Evolutionary conservation across 176 grass and related monocot genomes (phyloP), one percentile per base, ranked within the genome.

Genomic region (Secale cereale): DNA sequence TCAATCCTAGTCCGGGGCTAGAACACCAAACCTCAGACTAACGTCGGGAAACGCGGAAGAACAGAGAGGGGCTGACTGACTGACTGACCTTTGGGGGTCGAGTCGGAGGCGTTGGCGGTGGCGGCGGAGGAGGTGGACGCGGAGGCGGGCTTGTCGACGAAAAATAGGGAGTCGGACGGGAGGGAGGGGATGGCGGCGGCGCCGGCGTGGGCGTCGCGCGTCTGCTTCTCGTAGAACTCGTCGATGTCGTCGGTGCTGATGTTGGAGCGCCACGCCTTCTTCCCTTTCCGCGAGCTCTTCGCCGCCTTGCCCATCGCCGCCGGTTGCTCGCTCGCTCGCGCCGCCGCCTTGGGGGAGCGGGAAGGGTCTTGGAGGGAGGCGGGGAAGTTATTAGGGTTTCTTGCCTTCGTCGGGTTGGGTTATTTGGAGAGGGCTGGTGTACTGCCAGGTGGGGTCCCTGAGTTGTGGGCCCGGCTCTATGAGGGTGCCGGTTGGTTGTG

Each of bases 201-300:
- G 69, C 94, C 94, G 19, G 83, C 86, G 80, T 90, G 90, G 11
- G 86, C 64, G 15, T 97, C 90, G 35, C 83, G 91, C 20, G 87
- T 98, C 86, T 88, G 81, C 85, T 95, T 93, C 89, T 98, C 89
- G 83, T 86, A 90, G 82, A 93, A 98, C 4, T 93, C 92, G 7
- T 95, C 89, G 82, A 95, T 91, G 87, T 98, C 92, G 50, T 92
- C 89, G 6, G 95, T 94, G 69, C 79, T 30, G 89, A 99, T 99
- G 88, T 99, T 98, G 56, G 93, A 63, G 20, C 97, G 89, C 97
- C 97, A 98, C 19, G 93, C 97, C 91, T 98, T 98, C 91, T 98
- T 98, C 69, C 97, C 97, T 56, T 94, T 98, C 70, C 97, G 87
- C 50, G 93, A 95, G 1, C 87, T 83, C 86, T 94, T 98, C 37